Percentiles rank a stretch among this genome's conserved stretches.
phyloP scores from a whole-genome alignment of 1,284 basidiomycete species.

The Trametes sp. region DNA sequence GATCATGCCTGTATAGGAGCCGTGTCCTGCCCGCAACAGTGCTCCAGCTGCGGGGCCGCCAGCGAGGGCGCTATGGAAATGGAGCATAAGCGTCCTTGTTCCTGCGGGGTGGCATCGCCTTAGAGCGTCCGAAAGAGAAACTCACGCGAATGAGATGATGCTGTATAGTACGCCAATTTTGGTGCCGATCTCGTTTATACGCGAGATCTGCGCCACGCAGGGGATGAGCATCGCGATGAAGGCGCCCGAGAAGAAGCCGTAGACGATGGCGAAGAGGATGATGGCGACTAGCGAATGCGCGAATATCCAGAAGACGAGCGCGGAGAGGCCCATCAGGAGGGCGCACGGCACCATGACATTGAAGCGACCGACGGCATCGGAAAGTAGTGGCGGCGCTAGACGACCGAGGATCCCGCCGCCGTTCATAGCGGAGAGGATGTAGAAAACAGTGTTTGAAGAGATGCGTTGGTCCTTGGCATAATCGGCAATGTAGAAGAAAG shows the following conservation, averaged over 20 bases:
- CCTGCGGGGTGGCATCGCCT: too few species aligned
- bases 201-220: slow-evolving; percentile 48
- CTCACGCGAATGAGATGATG: slow-evolving; percentile 69
- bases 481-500: slow-evolving; percentile 45
- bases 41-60: slow-evolving; percentile 67
- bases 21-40: slow-evolving; percentile 52
- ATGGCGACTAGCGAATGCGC: slow-evolving; percentile 39
- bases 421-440: slow-evolving; percentile 65
- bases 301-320: slow-evolving; percentile 31
- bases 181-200: slow-evolving; percentile 59
- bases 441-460: slow-evolving; percentile 30
- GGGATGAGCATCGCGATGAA: slow-evolving; percentile 38
- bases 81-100: neutral
- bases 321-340: slow-evolving; percentile 52
- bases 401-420: slow-evolving; percentile 64
- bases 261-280: slow-evolving; percentile 58
- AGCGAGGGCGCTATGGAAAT: slow-evolving; percentile 54
- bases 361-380: slow-evolving; percentile 58
- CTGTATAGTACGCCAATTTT: slow-evolving; percentile 67
- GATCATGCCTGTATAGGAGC: slow-evolving; percentile 59
- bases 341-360: slow-evolving; percentile 55
- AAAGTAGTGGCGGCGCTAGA: slow-evolving; percentile 63
- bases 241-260: slow-evolving; percentile 48
- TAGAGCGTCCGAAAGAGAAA: slow-evolving; percentile 33
- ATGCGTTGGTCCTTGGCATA: slow-evolving; percentile 25